Evolutionary conservation across 345 rosid genomes (phyloP), one percentile per base, ranked within the genome.

Genomic region (Sonneratia caseolaris): DNA sequence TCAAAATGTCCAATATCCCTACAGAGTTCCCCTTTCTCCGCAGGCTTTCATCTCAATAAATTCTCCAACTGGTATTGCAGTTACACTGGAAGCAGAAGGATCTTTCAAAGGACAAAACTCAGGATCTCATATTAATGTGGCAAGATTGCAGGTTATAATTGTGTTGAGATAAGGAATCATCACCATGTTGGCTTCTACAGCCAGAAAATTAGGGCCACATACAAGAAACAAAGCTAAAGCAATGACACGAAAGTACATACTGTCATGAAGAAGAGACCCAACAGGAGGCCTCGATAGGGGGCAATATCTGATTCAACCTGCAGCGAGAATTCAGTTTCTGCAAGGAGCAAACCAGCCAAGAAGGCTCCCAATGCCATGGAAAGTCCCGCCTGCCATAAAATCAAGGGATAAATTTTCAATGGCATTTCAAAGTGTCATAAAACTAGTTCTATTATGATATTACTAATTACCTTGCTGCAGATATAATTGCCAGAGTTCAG

Each of bases 231-330:
- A 66, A 40, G 72, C 5, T 66, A 49, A 72, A 55, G 71, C 68
- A 67, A 22, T 9, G 38, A 45, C 48, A 64, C 21, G 51, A 69
- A 69, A 72, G 57, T 72, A 73, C 79, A 64, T 85, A 95, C 99
- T 86, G 99, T 95, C 99, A 95, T 95, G 85, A 95, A 95, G 88
- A 95, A 95, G 79, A 95, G 99, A 76, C 99, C 99, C 86, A 95
- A 70, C 59, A 95, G 76, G 74, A 95, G 97, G 75, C 99, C 99
- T 37, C 99, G 96, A 75, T 92, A 95, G 57, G 98, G 98, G 80
- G 98, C 98, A 68, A 94, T 94, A 84, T 94, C 98, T 22, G 98
- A 91, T 84, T 94, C 98, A 80, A 94, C 99, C 88, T 94, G 99
- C 71, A 95, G 89, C 53, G 99, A 92, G 83, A 92, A 95, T 82